These are phyloP conservation scores for Limonium bicolor DNA, from an alignment of 148 eudicot species.

Conservation along the genomic window DNA sequence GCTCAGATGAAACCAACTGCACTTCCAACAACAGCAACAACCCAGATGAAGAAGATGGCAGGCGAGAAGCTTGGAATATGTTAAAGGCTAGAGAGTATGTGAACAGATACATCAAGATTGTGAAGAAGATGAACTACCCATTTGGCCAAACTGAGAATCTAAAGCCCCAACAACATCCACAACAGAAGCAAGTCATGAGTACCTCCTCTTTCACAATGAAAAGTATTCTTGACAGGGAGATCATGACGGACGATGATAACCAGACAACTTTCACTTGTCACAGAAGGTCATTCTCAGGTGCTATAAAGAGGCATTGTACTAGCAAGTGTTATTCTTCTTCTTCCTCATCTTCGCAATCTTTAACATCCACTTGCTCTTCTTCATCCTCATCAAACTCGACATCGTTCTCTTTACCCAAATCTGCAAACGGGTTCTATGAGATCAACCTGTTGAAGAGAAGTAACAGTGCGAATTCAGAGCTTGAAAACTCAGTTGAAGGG, in stretches of 20 bases:
- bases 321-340: conserved; percentile 17
- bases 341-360: conserved; percentile 18
- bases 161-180: too few relatives aligned
- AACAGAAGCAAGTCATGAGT: conserved; percentile 13
- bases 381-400: conserved; percentile 13
- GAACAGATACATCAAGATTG: conserved; percentile 12
- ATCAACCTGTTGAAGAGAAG: conserved; percentile 36
- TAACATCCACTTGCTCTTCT: conserved; percentile 15
- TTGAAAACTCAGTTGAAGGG: conserved; percentile 53
- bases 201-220: conserved; percentile 4
- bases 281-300: conserved; percentile 58
- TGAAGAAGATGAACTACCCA: conserved; percentile 12
- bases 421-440: conserved; percentile 25
- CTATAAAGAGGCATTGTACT: conserved; percentile 37
- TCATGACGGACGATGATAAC: too few relatives aligned
- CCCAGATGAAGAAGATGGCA: conserved; percentile 5
- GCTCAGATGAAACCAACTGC: conserved; percentile 14
- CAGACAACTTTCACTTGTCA: conserved; percentile 12
- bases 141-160: conserved; percentile 15
- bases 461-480: conserved; percentile 37
- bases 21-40: conserved; percentile 11
- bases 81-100: conserved; percentile 15
- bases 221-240: conserved; percentile 15
- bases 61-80: conserved; percentile 8
- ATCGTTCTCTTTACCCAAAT: conserved; percentile 29